Percentiles rank a stretch among this genome's conserved stretches.
Conservation (phyloP, 208 protist species). For the Trypanosomatidae sp. region DNA sequence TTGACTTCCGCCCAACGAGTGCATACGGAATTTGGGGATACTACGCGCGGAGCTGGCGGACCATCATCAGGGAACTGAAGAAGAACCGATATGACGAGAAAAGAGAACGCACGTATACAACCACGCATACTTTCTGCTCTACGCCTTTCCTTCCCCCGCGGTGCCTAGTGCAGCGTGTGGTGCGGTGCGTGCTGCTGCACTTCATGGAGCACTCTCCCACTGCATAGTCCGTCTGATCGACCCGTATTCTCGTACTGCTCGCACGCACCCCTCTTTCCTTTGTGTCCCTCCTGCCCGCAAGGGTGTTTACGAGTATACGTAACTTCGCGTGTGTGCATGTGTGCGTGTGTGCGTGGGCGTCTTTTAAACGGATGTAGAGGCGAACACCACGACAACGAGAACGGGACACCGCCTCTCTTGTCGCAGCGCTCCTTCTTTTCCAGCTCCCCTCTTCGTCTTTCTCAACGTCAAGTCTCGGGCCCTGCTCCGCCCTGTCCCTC, state of each 20-base stretch:
- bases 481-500: neutral
- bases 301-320: no score
- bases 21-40: neutral
- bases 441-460: neutral
- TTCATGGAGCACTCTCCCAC: neutral
- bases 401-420: neutral
- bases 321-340: neutral
- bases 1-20: neutral
- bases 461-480: neutral
- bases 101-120: neutral
- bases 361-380: neutral
- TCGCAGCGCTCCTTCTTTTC: neutral
- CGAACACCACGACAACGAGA: neutral
- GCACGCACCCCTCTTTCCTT: neutral
- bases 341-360: neutral
- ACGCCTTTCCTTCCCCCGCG: neutral
- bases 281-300: constrained; percentile 1
- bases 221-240: neutral
- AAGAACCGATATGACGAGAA: neutral
- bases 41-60: neutral
- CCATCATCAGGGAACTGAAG: neutral
- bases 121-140: neutral
- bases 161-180: neutral
- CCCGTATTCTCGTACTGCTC: neutral
- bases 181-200: neutral